Conservation (phyloP, 1,139 yeast species). For the Suhomyces atakaporum region DNA sequence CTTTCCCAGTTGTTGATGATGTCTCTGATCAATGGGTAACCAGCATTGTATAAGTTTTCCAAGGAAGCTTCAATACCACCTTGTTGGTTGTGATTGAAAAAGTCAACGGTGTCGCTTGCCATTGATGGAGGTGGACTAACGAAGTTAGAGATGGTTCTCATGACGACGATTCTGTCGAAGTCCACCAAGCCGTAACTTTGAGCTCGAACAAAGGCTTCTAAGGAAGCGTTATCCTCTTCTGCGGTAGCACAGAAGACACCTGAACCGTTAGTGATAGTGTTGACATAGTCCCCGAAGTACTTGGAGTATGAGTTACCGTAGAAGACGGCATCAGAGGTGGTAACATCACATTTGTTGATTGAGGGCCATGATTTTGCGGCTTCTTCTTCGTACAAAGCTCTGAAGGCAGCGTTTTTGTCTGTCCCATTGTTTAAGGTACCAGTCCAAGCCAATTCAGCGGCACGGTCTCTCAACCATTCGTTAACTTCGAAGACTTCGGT, state of each 20-base stretch:
- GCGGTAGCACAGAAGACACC: constrained; percentile 62
- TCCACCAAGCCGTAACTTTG: constrained; percentile 56
- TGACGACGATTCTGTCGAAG: constrained; percentile 53
- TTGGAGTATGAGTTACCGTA: constrained; percentile 52
- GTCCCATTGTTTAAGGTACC: constrained; percentile 45
- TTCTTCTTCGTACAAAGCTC: constrained; percentile 44
- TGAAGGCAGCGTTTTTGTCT: constrained; percentile 40
- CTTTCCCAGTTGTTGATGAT: constrained; percentile 51
- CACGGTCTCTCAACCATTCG: constrained; percentile 56
- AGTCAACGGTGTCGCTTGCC: constrained; percentile 42
- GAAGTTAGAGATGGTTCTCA: constrained; percentile 63
- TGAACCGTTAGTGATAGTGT: constrained; percentile 54
- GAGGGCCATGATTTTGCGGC: constrained; percentile 52
- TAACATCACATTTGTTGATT: constrained; percentile 55
- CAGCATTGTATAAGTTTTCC: constrained; percentile 52
- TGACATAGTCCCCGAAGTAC: constrained; percentile 48
- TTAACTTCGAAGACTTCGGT: constrained; percentile 66
- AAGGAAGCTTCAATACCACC: constrained; percentile 56
- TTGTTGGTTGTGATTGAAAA: constrained; percentile 49
- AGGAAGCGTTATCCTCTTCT: constrained; percentile 65
- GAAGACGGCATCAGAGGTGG: constrained; percentile 61
- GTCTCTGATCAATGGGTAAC: constrained; percentile 54
- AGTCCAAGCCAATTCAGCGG: constrained; percentile 50
- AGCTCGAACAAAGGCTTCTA: constrained; percentile 57
- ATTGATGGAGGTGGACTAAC: constrained; percentile 53